phyloP scores from a whole-genome alignment of 192 early-diverging fungal genomes.

The Umbelopsis sp. region DNA sequence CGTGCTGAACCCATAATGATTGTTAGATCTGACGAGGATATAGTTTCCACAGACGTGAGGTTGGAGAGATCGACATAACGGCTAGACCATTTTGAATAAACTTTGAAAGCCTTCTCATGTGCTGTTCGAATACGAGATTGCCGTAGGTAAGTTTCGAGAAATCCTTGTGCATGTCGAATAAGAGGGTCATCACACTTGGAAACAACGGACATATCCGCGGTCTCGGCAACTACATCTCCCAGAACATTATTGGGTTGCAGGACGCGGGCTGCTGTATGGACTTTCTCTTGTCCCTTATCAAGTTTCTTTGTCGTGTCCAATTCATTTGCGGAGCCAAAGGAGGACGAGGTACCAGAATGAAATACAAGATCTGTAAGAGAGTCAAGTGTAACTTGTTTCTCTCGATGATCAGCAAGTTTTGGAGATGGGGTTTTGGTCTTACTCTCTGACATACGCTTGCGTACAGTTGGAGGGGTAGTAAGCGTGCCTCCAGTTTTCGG shows the following conservation, averaged over 20 bases:
- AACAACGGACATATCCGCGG: background rate
- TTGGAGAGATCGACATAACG: slow-evolving; percentile 35
- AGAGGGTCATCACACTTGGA: slow-evolving; percentile 38
- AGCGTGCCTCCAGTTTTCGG: background rate
- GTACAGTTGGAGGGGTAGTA: background rate
- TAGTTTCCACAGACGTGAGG: background rate
- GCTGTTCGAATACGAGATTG: slow-evolving; percentile 46
- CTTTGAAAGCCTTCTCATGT: slow-evolving; percentile 52
- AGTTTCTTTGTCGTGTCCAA: background rate
- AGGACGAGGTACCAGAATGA: background rate
- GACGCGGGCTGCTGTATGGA: slow-evolving; percentile 1
- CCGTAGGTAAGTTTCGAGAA: slow-evolving; percentile 48
- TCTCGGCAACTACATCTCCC: background rate
- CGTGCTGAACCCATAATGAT: slow-evolving; percentile 53
- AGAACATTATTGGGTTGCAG: slow-evolving; percentile 15
- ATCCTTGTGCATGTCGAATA: slow-evolving; percentile 52
- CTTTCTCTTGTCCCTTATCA: background rate
- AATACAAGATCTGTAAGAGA: background rate
- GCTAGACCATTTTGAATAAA: slow-evolving; percentile 54
- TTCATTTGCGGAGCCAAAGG: background rate
- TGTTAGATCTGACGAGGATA: slow-evolving; percentile 36
- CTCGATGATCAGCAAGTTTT: background rate
- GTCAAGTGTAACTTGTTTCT: background rate
- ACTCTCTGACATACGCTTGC: background rate
- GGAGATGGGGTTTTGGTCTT: background rate